Evolutionary conservation across 2,329 filamentous ascomycete species (phyloP).

Genomic region (Pyrenochaeta sp.): DNA sequence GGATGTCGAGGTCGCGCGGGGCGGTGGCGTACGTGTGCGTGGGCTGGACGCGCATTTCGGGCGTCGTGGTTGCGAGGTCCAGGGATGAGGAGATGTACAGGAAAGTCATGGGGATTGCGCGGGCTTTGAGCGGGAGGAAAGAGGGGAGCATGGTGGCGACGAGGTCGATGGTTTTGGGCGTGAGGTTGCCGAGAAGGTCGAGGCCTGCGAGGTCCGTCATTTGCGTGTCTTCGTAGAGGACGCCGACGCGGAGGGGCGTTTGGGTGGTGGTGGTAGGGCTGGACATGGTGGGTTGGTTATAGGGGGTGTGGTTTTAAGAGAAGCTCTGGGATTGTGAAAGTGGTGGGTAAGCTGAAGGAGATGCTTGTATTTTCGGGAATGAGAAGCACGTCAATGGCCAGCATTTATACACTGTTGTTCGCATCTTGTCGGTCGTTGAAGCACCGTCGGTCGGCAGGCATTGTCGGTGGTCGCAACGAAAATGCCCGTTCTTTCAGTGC

Average conservation of each 20-base stretch:
- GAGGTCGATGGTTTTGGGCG: constrained; percentile 30
- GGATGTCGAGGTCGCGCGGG: constrained; percentile 52
- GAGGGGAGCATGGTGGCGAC: constrained; percentile 17
- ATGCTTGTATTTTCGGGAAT: no score
- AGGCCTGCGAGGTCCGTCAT: constrained; percentile 51
- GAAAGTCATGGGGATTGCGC: constrained; percentile 45
- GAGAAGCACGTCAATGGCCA: no score
- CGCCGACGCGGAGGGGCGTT: constrained; percentile 48
- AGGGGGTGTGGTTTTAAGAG: no score
- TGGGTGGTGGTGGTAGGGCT: not conserved
- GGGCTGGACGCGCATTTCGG: constrained; percentile 44
- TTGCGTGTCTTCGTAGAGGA: constrained; percentile 51
- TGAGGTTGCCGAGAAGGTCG: constrained; percentile 51
- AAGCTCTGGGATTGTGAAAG: no score
- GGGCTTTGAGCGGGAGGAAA: constrained; percentile 18
- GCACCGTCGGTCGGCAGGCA: no score
- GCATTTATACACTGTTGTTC: no score
- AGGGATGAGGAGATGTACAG: constrained; percentile 49
- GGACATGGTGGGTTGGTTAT: not conserved
- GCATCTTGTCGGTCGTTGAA: no score
- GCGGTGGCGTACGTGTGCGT: constrained; percentile 52
- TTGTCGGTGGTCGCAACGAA: no score
- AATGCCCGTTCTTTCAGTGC: no score
- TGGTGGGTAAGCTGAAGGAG: no score
- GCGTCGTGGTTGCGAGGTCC: constrained; percentile 40